phyloP scores from a whole-genome alignment of 805 yeast genomes.

The Yarrowia sp. region DNA sequence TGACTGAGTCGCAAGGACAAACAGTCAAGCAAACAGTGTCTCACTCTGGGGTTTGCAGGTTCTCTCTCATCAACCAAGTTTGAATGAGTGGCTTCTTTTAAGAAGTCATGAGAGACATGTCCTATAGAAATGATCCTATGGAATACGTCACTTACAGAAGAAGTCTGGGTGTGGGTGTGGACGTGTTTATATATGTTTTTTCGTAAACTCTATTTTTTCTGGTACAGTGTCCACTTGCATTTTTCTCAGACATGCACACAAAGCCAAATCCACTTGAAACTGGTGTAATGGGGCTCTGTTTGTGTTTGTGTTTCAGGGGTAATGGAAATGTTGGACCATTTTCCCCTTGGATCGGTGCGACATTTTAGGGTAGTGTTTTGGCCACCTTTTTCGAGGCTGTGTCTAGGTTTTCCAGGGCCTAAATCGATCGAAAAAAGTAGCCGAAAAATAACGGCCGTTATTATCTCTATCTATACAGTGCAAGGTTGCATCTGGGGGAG shows the following conservation, averaged over 20 bases:
- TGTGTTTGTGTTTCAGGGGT: too few species aligned
- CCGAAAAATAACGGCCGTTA: too few species aligned
- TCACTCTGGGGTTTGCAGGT: constrained; percentile 95
- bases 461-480: too few species aligned
- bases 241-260: background rate
- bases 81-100: constrained; percentile 99
- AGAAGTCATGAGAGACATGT: constrained; percentile 98
- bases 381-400: too few species aligned
- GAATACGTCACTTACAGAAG: constrained; percentile 79
- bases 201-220: background rate
- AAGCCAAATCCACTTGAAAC: too few species aligned
- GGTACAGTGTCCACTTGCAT: background rate
- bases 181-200: background rate
- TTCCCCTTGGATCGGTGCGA: too few species aligned
- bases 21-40: constrained; percentile 58
- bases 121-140: constrained; percentile 99
- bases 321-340: too few species aligned
- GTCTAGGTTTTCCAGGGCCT: too few species aligned
- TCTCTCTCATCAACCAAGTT: constrained; percentile 97
- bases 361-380: too few species aligned
- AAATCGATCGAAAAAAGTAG: too few species aligned
- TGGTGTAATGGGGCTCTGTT: too few species aligned
- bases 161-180: constrained; percentile 30
- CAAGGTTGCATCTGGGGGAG: too few species aligned
- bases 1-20: constrained; percentile 45